Base-by-base conservation (phyloP, 2,329 filamentous ascomycete genomes). In the Pleoardoris graminearum region DNA sequence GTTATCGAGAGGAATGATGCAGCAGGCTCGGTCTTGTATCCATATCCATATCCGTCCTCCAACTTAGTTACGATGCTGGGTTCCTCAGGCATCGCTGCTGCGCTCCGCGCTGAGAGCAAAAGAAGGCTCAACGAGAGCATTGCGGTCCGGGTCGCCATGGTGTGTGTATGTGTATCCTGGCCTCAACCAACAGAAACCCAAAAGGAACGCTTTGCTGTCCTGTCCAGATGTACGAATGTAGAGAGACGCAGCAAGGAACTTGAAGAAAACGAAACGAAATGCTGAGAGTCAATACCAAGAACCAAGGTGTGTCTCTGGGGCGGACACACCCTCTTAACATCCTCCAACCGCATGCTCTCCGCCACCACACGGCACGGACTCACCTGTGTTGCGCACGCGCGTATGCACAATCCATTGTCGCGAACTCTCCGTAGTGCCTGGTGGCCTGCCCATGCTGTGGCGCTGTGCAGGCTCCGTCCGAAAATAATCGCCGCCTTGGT, bases 361-460 rank as follows among this genome's bases (percentile, higher is more conserved):
- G 14, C 14, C 33, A n/a, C 16, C 33, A 16, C 16, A 12, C 33
- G n/a, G 14, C 8, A 16, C 16, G 14, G 33, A 8, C 17, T 10
- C 17, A 14, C n/a, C 19, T 19, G 36, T 22, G 36, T 38, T 38
- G 8, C 36, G 36, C 36, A 22, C 14, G 14, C 36, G 22, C 17
- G 14, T 33, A 6, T 10, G 25, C 25, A 27, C 25, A 27, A 27
- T 5, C 17, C 22, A 11, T 10, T 36, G 42, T 45, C 30, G 42
- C 42, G 16, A 35, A 45, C 19, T 35, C 42, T 45, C 42, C 42
- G 42, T 45, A 45, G 42, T 14, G 42, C 41, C 38, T 36, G 39
- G 14, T 8, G 16, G 41, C 27, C 42, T 45, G 42, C 42, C 23
- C 42, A 35, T 7, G 14, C 12, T 16, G 33, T 36, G 33, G 42